Base-by-base conservation (phyloP, 371 early-diverging fungal genomes). In the Mucor sp. region DNA sequence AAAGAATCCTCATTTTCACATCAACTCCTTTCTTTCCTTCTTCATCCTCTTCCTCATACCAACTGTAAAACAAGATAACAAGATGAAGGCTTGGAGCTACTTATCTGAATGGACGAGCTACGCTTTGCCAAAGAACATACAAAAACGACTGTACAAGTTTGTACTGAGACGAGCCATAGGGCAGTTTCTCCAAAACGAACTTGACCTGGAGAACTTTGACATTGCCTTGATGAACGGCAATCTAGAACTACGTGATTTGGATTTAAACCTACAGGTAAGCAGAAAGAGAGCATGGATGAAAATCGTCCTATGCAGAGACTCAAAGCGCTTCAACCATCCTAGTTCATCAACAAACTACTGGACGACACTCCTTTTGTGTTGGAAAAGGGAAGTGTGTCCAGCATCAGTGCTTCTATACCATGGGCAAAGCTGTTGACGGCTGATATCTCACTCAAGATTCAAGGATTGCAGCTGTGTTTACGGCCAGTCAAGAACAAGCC, bases 91-190 rank as follows among this genome's bases (percentile, higher is more conserved):
- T n/a, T 83, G 83, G 83, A 58, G 76, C 23, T 80, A 76, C 53
- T 57, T 83, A 58, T 77, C 80, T 27, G 79, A 76, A 14, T 80
- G 76, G 77, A 72, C 78, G 9, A 80, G 77, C 66, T 84, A 83
- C 66, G 84, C 88, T 35, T 75, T 89, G 19, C 91, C 92, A 47
- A 80, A 83, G 43, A 90, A 88, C 28, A 85, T 96, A 56, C 95
- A 95, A 73, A 95, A 95, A 75, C 84, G 91, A 33, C 83, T 96
- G 17, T 85, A 92, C 65, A 94, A 93, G 79, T 96, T 93, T 72
- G 77, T 96, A 37, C 80, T 96, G 56, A 89, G 91, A 65, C 84
- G 87, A 66, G 91, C 94, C 9, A 89, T 96, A 47, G 96, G 96
- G 7, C 92, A 91, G 70, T 95, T 95, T 67, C 80, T 96, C 44